Conservation (phyloP, 805 yeast species). For the Grigorovia transvaalensis region DNA sequence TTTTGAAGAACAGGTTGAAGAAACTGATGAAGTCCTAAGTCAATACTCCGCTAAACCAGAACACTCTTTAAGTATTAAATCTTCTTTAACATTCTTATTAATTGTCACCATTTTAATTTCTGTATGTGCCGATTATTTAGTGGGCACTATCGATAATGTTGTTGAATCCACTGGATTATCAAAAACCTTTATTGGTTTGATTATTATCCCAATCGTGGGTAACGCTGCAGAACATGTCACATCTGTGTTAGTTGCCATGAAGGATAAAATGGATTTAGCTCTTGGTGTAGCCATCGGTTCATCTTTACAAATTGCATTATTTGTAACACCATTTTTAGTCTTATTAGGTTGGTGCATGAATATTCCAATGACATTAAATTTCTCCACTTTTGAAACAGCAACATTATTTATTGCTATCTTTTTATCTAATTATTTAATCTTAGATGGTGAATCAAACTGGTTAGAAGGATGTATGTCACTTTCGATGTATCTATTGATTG, state of each 20-base stretch:
- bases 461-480: conserved; percentile 90
- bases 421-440: conserved; percentile 73
- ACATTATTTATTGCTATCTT: conserved; percentile 84
- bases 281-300: conserved; percentile 96
- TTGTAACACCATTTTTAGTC: conserved; percentile 93
- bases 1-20: conserved; percentile 49
- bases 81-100: conserved; percentile 46
- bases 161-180: conserved; percentile 79
- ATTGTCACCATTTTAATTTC: conserved; percentile 72
- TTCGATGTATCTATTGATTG: conserved; percentile 77
- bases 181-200: conserved; percentile 89
- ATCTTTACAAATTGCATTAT: conserved; percentile 87
- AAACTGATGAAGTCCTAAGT: conserved; percentile 28
- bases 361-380: conserved; percentile 86
- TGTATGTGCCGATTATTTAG: conserved; percentile 85
- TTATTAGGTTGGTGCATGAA: conserved; percentile 86
- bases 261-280: conserved; percentile 95
- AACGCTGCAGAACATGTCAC: conserved; percentile 99
- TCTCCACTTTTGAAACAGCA: conserved; percentile 89
- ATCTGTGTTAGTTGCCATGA: conserved; percentile 87
- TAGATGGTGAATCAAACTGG: conserved; percentile 96
- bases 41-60: conserved; percentile 12
- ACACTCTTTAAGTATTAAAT: conserved; percentile 38
- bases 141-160: conserved; percentile 83
- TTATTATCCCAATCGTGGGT: conserved; percentile 92